A percentile compares a stretch with the other conserved stretches of the same genome.
phyloP scores from a whole-genome alignment of 768 basidiomycete genomes.

The Albatrellus ellisii region DNA sequence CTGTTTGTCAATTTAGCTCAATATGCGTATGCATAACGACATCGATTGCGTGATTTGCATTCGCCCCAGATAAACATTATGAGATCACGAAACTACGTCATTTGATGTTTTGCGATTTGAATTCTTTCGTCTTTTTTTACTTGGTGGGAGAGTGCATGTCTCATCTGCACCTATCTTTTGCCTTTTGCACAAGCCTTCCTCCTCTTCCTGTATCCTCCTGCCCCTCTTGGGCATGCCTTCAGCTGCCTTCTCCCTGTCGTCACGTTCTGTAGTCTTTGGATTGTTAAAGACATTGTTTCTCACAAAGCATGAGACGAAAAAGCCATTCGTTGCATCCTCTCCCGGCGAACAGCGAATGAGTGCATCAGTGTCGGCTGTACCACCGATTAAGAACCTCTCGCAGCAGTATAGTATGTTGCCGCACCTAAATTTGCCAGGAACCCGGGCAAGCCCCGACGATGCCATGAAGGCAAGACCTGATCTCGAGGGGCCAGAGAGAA shows the following conservation, averaged over 20 bases:
- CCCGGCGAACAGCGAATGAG: conserved; percentile 64
- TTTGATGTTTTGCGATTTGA: too few species aligned
- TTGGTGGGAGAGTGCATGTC: neutral
- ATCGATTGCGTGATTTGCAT: too few species aligned
- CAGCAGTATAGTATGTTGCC: neutral
- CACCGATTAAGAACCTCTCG: neutral
- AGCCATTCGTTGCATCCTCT: conserved; percentile 88
- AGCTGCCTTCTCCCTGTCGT: conserved; percentile 3
- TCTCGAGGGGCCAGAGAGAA: conserved; percentile 59
- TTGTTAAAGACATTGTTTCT: conserved; percentile 2
- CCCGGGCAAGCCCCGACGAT: conserved; percentile 58
- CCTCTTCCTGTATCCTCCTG: conserved; percentile 4
- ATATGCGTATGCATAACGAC: too few species aligned
- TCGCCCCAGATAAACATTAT: too few species aligned
- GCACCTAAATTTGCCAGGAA: conserved; percentile 31
- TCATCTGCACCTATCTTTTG: too few species aligned
- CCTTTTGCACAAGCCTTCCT: too few species aligned
- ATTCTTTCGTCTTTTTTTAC: neutral
- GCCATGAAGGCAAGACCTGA: conserved; percentile 73
- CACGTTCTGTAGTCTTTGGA: neutral
- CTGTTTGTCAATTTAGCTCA: too few species aligned
- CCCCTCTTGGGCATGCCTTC: neutral
- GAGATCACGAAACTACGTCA: too few species aligned
- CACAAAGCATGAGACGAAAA: conserved; percentile 96
- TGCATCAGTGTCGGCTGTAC: conserved; percentile 42